phyloP scores from a whole-genome alignment of 129 eudicot genomes.

The Solidago caesia region DNA sequence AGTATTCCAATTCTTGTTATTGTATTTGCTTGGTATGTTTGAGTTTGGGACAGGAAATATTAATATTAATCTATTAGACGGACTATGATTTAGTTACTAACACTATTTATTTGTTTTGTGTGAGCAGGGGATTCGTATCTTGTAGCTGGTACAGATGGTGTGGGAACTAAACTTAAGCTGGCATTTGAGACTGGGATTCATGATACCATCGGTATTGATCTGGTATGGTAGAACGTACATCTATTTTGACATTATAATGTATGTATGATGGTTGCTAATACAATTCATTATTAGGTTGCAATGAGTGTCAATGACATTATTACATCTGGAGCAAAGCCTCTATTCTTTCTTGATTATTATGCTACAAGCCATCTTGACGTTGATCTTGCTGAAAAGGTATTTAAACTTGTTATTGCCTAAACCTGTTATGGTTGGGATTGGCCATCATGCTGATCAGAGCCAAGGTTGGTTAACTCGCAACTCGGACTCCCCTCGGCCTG shows the following conservation, averaged over 20 bases:
- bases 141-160: constrained; percentile 99
- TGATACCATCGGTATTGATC: constrained; percentile 82
- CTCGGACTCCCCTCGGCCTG: too few relatives aligned
- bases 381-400: constrained; percentile 91
- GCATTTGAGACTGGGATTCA: constrained; percentile 94
- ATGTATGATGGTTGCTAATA: not conserved
- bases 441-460: not conserved
- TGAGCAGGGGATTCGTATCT: constrained; percentile 88
- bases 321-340: constrained; percentile 96
- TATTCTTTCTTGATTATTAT: constrained; percentile 93
- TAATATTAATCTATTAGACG: not conserved
- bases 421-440: not conserved
- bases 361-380: constrained; percentile 96
- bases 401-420: not conserved
- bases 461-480: too few relatives aligned
- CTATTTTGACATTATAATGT: not conserved
- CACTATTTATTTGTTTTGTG: not conserved
- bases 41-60: too few relatives aligned
- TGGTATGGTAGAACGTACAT: constrained; percentile 60
- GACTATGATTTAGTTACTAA: not conserved
- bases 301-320: constrained; percentile 98
- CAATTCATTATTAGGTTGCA: constrained; percentile 57
- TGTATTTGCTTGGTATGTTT: not conserved
- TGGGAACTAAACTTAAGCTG: constrained; percentile 93
- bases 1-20: not conserved